Conservation (phyloP, 768 basidiomycete genomes). For the Psilocybe sp. region DNA sequence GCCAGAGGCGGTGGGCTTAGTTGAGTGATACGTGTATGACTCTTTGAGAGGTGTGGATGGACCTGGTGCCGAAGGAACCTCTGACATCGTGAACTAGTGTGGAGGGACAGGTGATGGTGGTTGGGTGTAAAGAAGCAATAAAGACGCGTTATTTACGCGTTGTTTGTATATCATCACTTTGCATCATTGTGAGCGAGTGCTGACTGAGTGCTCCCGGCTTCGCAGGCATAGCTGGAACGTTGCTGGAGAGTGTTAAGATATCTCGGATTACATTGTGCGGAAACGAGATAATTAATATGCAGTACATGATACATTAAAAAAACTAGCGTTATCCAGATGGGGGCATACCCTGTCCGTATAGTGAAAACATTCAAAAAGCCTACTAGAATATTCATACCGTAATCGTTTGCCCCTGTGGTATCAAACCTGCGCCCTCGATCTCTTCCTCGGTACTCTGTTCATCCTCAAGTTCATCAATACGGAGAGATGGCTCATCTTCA, state of each 20-base stretch:
- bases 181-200: not conserved
- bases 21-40: conserved; percentile 80
- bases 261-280: no score
- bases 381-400: no score
- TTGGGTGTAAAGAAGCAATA: not conserved
- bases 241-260: not conserved
- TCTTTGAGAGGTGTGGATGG: conserved; percentile 55
- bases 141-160: conserved; percentile 10
- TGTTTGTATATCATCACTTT: conserved; percentile 6
- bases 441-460: no score
- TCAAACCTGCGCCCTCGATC: not conserved
- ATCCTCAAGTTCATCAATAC: not conserved
- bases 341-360: no score
- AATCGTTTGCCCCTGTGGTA: no score
- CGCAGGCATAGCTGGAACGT: not conserved
- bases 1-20: conserved; percentile 62
- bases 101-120: not conserved
- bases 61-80: conserved; percentile 56
- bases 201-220: no score
- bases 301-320: no score
- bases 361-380: no score
- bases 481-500: not conserved
- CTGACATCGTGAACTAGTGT: conserved; percentile 4
- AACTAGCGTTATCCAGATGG: no score
- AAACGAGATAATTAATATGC: no score